These are phyloP conservation scores for Nicotiana undulata DNA, from an alignment of 257 asterid species.

Conservation along the genomic window DNA sequence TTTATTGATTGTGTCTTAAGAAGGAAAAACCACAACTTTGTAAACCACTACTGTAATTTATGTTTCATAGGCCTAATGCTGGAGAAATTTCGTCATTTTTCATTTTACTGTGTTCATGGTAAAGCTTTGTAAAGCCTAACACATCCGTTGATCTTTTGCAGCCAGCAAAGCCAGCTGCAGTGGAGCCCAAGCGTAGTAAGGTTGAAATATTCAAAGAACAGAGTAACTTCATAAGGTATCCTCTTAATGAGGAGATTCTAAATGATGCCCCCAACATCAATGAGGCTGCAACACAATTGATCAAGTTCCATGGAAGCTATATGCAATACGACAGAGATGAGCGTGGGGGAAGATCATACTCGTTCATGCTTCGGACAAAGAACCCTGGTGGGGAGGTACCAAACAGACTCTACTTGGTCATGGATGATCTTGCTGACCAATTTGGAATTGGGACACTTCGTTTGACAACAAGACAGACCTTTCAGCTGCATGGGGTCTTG, in stretches of 20 bases:
- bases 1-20: no score
- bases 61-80: not conserved
- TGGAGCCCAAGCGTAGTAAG: constrained; percentile 75
- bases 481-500: constrained; percentile 93
- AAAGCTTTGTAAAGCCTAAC: not conserved
- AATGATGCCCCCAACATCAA: constrained; percentile 74
- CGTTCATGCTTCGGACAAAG: constrained; percentile 95
- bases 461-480: constrained; percentile 92
- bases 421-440: constrained; percentile 96
- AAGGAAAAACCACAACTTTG: no score
- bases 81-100: not conserved
- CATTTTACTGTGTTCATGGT: not conserved
- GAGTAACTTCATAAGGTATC: constrained; percentile 85
- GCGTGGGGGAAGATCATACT: constrained; percentile 74
- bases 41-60: not conserved
- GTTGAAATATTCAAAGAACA: constrained; percentile 92
- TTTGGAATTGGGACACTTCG: constrained; percentile 94
- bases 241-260: constrained; percentile 80
- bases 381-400: constrained; percentile 97
- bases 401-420: constrained; percentile 68
- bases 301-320: constrained; percentile 99
- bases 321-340: constrained; percentile 92
- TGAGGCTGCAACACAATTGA: constrained; percentile 83
- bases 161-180: constrained; percentile 73
- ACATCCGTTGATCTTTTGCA: constrained; percentile 21